Percentiles rank a stretch among this genome's conserved stretches.
Evolutionary conservation across 768 basidiomycete species (phyloP).

Genomic region (Leucosporidium creatinivorum): DNA sequence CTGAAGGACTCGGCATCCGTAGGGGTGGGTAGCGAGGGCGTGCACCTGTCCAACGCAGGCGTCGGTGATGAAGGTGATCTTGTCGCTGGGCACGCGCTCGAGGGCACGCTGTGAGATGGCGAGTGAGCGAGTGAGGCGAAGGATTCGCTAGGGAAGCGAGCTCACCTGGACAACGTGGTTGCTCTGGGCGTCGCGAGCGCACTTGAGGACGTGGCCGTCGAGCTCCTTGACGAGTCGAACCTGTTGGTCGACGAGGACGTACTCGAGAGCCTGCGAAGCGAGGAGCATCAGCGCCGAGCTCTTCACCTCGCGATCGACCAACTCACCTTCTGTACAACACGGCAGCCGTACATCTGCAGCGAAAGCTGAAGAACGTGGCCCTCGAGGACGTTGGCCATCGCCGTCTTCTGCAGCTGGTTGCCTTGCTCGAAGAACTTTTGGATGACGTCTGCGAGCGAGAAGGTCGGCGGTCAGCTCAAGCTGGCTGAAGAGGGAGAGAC

Average conservation of each 20-base stretch:
- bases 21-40: constrained; percentile 77
- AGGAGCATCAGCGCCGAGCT: neutral
- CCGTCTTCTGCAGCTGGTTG: constrained; percentile 62
- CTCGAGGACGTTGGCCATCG: constrained; percentile 65
- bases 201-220: constrained; percentile 68
- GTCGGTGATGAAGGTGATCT: constrained; percentile 60
- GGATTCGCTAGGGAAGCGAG: neutral
- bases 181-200: constrained; percentile 83
- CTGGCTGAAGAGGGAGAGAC: neutral
- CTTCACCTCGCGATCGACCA: too few relatives aligned
- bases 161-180: constrained; percentile 66
- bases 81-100: constrained; percentile 67
- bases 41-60: constrained; percentile 70
- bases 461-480: neutral
- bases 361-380: constrained; percentile 68
- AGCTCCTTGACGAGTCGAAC: constrained; percentile 66
- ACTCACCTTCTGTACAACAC: constrained; percentile 82
- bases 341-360: constrained; percentile 90
- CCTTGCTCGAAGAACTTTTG: constrained; percentile 91
- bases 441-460: constrained; percentile 56
- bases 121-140: neutral
- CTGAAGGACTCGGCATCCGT: constrained; percentile 91
- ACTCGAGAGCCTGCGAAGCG: constrained; percentile 67
- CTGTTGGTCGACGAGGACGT: constrained; percentile 70
- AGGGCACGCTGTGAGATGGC: constrained; percentile 62